Conservation (phyloP, 2,329 filamentous ascomycete species). For the Botryotinia calthae region DNA sequence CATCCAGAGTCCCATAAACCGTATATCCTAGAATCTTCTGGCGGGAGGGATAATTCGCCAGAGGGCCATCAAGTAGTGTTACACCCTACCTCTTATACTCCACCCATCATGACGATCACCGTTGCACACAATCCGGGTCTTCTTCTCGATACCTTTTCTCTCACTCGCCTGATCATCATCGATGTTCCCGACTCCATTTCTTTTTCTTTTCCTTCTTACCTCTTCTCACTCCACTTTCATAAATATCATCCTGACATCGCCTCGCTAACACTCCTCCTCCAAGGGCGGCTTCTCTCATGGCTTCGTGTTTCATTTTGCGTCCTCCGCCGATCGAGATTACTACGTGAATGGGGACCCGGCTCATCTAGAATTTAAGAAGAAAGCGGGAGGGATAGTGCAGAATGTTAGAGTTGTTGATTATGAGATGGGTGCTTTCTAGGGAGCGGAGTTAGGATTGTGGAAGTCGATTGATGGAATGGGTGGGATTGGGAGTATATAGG, state of each 20-base stretch:
- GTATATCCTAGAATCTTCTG: slow-evolving; percentile 58
- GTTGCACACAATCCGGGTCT: no score
- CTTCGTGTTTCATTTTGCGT: slow-evolving; percentile 67
- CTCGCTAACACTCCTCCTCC: not conserved
- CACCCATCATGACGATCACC: not conserved
- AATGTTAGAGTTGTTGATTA: slow-evolving; percentile 62
- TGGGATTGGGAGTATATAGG: no score
- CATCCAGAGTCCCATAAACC: slow-evolving; percentile 56
- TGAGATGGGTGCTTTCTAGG: slow-evolving; percentile 48
- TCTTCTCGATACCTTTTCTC: not conserved
- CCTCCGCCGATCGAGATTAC: slow-evolving; percentile 62
- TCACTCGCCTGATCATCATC: not conserved
- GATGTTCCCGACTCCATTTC: not conserved
- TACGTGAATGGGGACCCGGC: slow-evolving; percentile 64
- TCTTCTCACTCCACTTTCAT: not conserved
- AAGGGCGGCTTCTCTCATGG: slow-evolving; percentile 65
- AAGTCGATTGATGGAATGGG: not conserved
- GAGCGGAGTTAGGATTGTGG: not conserved
- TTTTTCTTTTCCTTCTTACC: not conserved
- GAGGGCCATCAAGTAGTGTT: slow-evolving; percentile 57
- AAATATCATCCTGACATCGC: no score
- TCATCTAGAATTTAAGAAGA: slow-evolving; percentile 59
- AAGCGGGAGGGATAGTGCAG: slow-evolving; percentile 47
- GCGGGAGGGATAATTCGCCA: slow-evolving; percentile 60
- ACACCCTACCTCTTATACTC: slow-evolving; percentile 14